Base-by-base conservation (phyloP, 2,329 filamentous ascomycete species). In the Colletotrichum nymphaeae region DNA sequence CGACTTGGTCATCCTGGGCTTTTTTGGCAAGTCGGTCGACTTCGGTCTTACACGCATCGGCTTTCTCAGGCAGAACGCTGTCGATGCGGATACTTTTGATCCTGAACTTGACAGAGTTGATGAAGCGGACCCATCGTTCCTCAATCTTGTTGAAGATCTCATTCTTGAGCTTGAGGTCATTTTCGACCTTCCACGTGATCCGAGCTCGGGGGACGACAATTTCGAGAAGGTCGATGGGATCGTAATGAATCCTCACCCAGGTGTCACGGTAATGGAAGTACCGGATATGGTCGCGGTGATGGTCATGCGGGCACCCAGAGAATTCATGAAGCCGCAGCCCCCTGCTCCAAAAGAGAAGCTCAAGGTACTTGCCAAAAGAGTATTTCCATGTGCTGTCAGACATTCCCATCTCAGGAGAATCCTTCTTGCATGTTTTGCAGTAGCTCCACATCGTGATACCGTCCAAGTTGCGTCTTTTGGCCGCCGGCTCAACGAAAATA, bases 371-470 rank as follows among this genome's bases (percentile, higher is more conserved):
- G 12, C 95, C 97, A 79, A 99, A 97, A 0, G 97, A 99, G 81
- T 99, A 99, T 81, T 97, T 98, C 94, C 95, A 99, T 0, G 95
- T 97, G 78, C 92, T 95, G 69, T 95, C 92, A 1, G 96, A 98
- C 95, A 99, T 98, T 37, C 93, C 92, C 76, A 94, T 93, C 60
- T 95, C 92, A 52, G 95, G 94, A 0, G 96, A 97, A 80, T 98
- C 95, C 76, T 94, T 94, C 65, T 94, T 93, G 82, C 97, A 99
- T 35, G 94, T 88, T 78, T 97, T 97, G 85, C 97, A 99, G 77
- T 93, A 95, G 76, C 95, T 98, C 97, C 97, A 99, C 95, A 99
- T 98, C 70, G 95, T 90, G 69, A 99, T 97, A 3, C 92, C 93
- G 56, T 86, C 84, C 55, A 83, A 82, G 66, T 80, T 80, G 90